Evolutionary conservation across 2,329 filamentous ascomycete species (phyloP).

Genomic region (Cordyceps militaris): DNA sequence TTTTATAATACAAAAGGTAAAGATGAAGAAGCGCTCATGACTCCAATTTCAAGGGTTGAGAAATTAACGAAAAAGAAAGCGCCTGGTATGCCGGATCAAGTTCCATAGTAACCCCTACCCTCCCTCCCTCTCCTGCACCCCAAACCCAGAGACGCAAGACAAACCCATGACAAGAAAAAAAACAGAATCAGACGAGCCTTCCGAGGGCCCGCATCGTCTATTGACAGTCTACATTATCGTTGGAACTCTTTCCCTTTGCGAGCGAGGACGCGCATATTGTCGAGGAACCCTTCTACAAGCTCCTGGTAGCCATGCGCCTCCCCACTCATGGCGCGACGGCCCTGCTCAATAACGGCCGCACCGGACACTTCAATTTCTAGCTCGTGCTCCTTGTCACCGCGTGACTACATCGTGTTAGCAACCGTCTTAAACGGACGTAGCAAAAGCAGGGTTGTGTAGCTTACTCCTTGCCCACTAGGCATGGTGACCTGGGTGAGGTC

Average conservation of each 20-base stretch:
- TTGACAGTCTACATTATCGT: background rate
- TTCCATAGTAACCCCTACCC: background rate
- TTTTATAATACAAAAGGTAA: constrained; percentile 4
- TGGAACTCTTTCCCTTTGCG: constrained; percentile 32
- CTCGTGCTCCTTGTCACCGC: constrained; percentile 63
- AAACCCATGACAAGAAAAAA: background rate
- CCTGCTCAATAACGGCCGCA: constrained; percentile 57
- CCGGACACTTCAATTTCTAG: constrained; percentile 72
- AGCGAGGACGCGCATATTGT: constrained; percentile 61
- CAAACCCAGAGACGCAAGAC: background rate
- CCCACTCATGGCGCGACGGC: constrained; percentile 44
- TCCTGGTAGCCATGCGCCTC: constrained; percentile 56
- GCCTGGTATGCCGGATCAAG: constrained; percentile 3
- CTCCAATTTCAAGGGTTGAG: background rate
- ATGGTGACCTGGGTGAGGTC: constrained; percentile 86
- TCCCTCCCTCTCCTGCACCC: background rate
- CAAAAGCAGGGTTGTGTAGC: constrained; percentile 17
- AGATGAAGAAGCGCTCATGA: background rate
- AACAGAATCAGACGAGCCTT: background rate
- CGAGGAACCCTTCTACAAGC: constrained; percentile 65
- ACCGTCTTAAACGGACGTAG: background rate
- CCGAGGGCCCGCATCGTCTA: background rate
- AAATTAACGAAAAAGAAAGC: constrained; percentile 3
- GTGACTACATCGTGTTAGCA: constrained; percentile 17
- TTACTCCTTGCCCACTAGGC: constrained; percentile 30